Base-by-base conservation (phyloP, 1,139 yeast species). In the Geotrichum carabidarum region DNA sequence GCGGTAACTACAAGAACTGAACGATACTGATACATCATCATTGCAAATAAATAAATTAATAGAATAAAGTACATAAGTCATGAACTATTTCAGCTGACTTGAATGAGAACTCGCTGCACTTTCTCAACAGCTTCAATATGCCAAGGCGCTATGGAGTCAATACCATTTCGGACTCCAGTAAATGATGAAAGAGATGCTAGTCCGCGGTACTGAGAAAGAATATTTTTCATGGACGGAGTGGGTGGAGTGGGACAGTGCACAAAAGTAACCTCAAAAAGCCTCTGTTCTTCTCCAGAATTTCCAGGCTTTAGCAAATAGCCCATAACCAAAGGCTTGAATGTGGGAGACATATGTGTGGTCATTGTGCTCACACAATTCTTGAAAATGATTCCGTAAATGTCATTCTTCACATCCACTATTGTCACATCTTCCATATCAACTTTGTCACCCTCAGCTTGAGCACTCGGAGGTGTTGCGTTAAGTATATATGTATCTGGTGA, bases 41-140 rank as follows among this genome's bases (percentile, higher is more conserved):
- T 22, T 5, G 34, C 4, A n/a, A 42, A 42, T 22, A 42, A 44
- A 44, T 34, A 34, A 17, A 31, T 7, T n/a, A 44, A 32, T 15
- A 44, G 12, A 32, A 44, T n/a, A 32, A 32, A 31, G 32, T 2
- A 35, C n/a, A 27, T 11, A 8, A n/a, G 27, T n/a, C 12, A 18
- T n/a, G 15, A 44, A 14, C 17, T 14, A 34, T 4, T 3, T 36
- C 40, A 45, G 11, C 31, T 18, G 8, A 45, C 32, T 15, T 35
- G 36, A 35, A 45, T 12, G 36, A 68, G 56, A 14, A 63, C 59
- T 36, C 67, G 58, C 35, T 62, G 63, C 61, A 83, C 75, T 65
- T 86, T 87, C 35, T 80, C 78, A 6, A 88, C 95, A 0, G 95
- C 88, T 34, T 80, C 73, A 34, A 88, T 77, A 68, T 89, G 96